A percentile compares a stretch with the other conserved stretches of the same genome.
Conservation (phyloP, 2,329 filamentous ascomycete species). For the Fonsecaea pedrosoi region DNA sequence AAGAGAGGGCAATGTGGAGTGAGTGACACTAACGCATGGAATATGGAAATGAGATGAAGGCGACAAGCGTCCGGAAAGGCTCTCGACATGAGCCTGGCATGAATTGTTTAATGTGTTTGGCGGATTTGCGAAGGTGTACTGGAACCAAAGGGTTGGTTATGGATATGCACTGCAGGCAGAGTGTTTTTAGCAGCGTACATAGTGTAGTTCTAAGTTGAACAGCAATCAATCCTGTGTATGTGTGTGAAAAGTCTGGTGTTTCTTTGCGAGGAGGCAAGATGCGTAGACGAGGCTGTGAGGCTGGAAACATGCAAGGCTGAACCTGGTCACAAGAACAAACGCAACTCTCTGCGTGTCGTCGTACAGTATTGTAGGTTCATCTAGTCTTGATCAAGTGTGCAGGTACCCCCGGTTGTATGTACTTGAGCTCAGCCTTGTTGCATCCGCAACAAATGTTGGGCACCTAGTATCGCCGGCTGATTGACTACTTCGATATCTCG, state of each 20-base stretch:
- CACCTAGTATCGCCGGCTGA: conserved; percentile 13
- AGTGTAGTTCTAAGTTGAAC: not conserved
- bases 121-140: not conserved
- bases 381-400: not conserved
- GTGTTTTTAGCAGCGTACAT: not conserved
- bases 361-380: not conserved
- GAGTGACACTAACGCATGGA: not conserved
- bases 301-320: not conserved
- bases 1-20: not conserved
- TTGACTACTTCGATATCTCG: conserved; percentile 12
- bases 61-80: not conserved
- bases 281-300: not conserved
- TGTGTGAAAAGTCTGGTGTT: not conserved
- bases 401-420: not conserved
- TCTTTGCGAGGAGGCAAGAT: not conserved
- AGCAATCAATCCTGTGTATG: conserved; percentile 5
- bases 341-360: not conserved
- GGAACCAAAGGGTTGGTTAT: not conserved
- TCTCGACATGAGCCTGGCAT: not conserved
- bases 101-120: conserved; percentile 7
- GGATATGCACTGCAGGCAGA: conserved; percentile 1
- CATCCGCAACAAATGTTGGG: conserved; percentile 3
- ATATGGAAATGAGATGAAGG: not conserved
- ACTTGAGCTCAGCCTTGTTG: not conserved
- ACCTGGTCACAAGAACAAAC: not conserved